These are phyloP conservation scores for Lipomyces yamadae DNA, from an alignment of 805 yeast species.

Conservation along the genomic window DNA sequence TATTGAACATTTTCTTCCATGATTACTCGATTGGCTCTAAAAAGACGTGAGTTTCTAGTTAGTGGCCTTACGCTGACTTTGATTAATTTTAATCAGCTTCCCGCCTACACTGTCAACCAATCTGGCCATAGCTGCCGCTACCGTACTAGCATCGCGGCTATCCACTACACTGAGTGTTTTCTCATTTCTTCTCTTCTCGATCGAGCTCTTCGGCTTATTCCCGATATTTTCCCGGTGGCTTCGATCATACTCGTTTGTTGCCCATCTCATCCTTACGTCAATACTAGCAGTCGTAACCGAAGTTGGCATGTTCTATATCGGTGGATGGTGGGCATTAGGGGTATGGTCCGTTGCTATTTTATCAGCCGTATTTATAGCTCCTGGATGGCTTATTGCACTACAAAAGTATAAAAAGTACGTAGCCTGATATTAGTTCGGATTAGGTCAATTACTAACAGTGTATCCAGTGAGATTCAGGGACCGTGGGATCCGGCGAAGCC, in stretches of 20 bases:
- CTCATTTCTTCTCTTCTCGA: slow-evolving; percentile 75
- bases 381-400: slow-evolving; percentile 68
- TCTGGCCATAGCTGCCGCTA: slow-evolving; percentile 80
- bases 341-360: slow-evolving; percentile 59
- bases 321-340: slow-evolving; percentile 51
- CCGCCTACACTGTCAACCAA: slow-evolving; percentile 73
- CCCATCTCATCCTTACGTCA: slow-evolving; percentile 28
- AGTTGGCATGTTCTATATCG: slow-evolving; percentile 46
- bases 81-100: slow-evolving; percentile 29
- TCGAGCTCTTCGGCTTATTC: slow-evolving; percentile 70
- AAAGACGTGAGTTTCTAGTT: slow-evolving; percentile 19
- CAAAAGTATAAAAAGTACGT: slow-evolving; percentile 69
- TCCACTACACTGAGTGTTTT: slow-evolving; percentile 76
- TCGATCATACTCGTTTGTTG: slow-evolving; percentile 47
- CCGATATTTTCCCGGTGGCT: slow-evolving; percentile 72
- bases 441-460: slow-evolving; percentile 1
- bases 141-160: slow-evolving; percentile 88
- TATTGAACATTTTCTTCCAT: slow-evolving; percentile 68
- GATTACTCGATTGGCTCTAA: slow-evolving; percentile 62
- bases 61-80: neutral
- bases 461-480: slow-evolving; percentile 68
- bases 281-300: slow-evolving; percentile 42
- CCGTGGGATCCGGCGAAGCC: slow-evolving; percentile 94
- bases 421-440: neutral
- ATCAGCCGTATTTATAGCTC: slow-evolving; percentile 60